phyloP scores from a whole-genome alignment of 441 rosid species.

The Adansonia grandidieri region DNA sequence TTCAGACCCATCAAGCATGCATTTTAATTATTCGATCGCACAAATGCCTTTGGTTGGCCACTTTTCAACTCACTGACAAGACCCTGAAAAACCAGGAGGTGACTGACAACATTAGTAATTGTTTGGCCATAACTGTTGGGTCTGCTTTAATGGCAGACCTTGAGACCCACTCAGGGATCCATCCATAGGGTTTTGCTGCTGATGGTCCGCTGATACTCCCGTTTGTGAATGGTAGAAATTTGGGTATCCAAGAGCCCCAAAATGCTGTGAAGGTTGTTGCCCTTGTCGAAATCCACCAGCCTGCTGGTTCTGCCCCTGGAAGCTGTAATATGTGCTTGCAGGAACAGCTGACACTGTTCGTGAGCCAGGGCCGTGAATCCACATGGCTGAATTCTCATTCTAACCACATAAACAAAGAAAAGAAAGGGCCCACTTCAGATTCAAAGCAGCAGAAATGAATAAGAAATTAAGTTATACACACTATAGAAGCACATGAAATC shows the following conservation, averaged over 20 bases:
- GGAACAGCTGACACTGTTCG: constrained; percentile 81
- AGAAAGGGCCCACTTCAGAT: neutral
- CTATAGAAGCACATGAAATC: neutral
- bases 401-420: constrained; percentile 35
- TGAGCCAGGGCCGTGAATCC: constrained; percentile 87
- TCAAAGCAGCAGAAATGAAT: neutral
- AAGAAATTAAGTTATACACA: neutral
- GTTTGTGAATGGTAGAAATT: constrained; percentile 81
- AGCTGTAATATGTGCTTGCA: constrained; percentile 75
- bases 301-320: constrained; percentile 93
- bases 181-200: constrained; percentile 89
- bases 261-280: constrained; percentile 83
- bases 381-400: constrained; percentile 90
- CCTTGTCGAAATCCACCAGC: constrained; percentile 80
- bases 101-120: constrained; percentile 58
- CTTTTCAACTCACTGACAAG: constrained; percentile 44
- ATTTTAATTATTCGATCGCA: constrained; percentile 32
- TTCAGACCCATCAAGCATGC: constrained; percentile 34
- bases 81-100: constrained; percentile 63
- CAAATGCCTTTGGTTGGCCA: constrained; percentile 41
- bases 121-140: constrained; percentile 93
- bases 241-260: constrained; percentile 80
- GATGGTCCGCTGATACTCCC: constrained; percentile 75
- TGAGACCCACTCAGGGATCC: constrained; percentile 60
- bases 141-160: constrained; percentile 84